A percentile compares a stretch with the other conserved stretches of the same genome.
Conservation (phyloP, 352 stramenopile genomes). For the Pythium aquatile region DNA sequence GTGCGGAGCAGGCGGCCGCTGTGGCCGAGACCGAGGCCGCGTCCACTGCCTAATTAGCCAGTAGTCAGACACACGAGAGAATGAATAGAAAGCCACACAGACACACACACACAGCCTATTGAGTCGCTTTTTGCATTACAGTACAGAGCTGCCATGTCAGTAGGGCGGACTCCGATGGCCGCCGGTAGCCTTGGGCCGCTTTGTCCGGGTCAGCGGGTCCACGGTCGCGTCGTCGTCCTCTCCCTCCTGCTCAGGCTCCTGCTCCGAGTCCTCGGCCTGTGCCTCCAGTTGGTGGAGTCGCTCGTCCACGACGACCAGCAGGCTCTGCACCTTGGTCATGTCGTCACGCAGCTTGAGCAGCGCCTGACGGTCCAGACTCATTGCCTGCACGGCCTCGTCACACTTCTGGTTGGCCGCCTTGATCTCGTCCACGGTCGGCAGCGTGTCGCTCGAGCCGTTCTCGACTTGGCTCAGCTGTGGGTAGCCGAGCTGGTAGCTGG, state of each 20-base stretch:
- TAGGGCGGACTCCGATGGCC: constrained; percentile 22
- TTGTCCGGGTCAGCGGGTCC: background rate
- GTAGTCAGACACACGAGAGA: background rate
- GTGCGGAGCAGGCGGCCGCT: constrained; percentile 5
- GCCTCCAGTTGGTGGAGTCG: constrained; percentile 62
- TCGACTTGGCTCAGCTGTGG: constrained; percentile 34
- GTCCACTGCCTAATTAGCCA: background rate
- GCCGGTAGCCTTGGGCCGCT: background rate
- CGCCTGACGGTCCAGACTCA: constrained; percentile 51
- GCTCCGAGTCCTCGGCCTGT: constrained; percentile 47
- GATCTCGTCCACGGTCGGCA: constrained; percentile 29
- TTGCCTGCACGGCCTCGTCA: constrained; percentile 32
- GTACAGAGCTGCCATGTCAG: background rate
- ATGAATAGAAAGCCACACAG: constrained; percentile 3
- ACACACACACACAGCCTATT: background rate
- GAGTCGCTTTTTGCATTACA: too few relatives aligned
- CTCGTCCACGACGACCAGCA: constrained; percentile 75
- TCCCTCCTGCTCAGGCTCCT: constrained; percentile 21
- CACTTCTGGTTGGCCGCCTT: constrained; percentile 33
- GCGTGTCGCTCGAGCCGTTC: constrained; percentile 13
- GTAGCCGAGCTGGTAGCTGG: constrained; percentile 79
- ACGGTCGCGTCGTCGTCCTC: constrained; percentile 7
- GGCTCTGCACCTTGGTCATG: constrained; percentile 75
- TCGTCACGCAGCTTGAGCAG: constrained; percentile 56
- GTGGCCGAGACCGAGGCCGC: too few relatives aligned